These are phyloP conservation scores for Candida suzukii DNA, from an alignment of 805 yeast genomes.

Conservation along the genomic window DNA sequence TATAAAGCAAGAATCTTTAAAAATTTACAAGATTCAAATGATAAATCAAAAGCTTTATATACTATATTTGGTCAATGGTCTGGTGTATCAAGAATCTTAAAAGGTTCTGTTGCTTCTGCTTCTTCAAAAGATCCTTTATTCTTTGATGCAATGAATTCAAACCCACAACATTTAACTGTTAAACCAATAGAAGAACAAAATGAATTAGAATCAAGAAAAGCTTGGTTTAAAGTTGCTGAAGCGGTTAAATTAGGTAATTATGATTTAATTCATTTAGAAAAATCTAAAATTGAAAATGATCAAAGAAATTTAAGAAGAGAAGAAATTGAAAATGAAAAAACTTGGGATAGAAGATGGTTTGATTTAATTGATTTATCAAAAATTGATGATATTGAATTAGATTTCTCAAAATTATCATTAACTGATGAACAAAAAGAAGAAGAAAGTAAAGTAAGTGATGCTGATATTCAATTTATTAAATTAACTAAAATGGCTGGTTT, in stretches of 20 bases:
- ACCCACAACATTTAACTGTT: slow-evolving; percentile 54
- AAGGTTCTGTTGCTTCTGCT: slow-evolving; percentile 41
- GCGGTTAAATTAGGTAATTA: slow-evolving; percentile 75
- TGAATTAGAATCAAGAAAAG: slow-evolving; percentile 75
- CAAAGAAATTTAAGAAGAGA: slow-evolving; percentile 77
- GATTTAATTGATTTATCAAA: slow-evolving; percentile 30
- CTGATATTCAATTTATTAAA: slow-evolving; percentile 31
- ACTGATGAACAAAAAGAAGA: slow-evolving; percentile 1
- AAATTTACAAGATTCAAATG: slow-evolving; percentile 38
- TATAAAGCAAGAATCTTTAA: slow-evolving; percentile 79
- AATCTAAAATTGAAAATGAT: slow-evolving; percentile 70
- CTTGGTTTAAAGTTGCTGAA: slow-evolving; percentile 85
- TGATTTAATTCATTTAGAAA: slow-evolving; percentile 67
- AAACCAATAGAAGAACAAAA: slow-evolving; percentile 81
- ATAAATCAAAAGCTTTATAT: slow-evolving; percentile 59
- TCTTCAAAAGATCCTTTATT: slow-evolving; percentile 44
- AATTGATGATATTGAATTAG: slow-evolving; percentile 17
- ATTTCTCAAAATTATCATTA: not conserved
- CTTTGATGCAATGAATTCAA: slow-evolving; percentile 50
- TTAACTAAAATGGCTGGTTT: slow-evolving; percentile 44
- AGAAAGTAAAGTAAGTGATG: no score
- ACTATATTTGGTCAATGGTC: slow-evolving; percentile 94
- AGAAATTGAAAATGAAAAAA: slow-evolving; percentile 56
- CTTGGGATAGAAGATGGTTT: slow-evolving; percentile 86
- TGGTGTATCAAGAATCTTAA: slow-evolving; percentile 56